phyloP scores from a whole-genome alignment of 441 rosid species.

The Syzygium malaccense region DNA sequence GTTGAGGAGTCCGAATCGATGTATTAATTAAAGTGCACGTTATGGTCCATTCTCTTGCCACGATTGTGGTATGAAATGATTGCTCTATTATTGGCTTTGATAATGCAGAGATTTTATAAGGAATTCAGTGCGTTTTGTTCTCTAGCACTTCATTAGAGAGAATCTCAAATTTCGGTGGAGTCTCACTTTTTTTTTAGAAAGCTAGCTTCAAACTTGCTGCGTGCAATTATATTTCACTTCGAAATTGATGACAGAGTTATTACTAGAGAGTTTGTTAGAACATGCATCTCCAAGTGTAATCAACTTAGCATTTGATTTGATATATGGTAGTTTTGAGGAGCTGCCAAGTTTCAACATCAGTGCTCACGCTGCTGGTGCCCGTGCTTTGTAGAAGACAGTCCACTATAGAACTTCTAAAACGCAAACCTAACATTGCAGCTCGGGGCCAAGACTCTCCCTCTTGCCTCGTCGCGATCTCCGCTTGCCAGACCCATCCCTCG shows the following conservation, averaged over 20 bases:
- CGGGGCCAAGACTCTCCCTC: slow-evolving; percentile 20
- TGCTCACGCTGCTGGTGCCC: not conserved
- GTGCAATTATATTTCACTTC: not conserved
- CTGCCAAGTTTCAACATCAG: not conserved
- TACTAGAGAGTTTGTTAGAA: not conserved
- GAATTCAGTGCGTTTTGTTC: too few species aligned
- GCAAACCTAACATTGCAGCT: slow-evolving; percentile 27
- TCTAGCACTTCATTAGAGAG: too few species aligned
- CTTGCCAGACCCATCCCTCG: not conserved
- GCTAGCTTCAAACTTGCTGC: too few species aligned
- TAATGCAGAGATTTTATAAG: too few species aligned
- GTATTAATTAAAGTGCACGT: too few species aligned
- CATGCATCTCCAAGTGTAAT: not conserved
- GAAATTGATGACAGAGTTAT: too few species aligned
- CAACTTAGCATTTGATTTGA: not conserved
- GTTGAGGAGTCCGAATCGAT: too few species aligned
- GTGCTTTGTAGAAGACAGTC: not conserved
- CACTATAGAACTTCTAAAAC: not conserved
- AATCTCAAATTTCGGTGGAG: too few species aligned
- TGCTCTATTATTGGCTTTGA: too few species aligned
- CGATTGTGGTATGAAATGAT: too few species aligned
- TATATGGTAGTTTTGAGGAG: not conserved
- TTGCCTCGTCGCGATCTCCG: not conserved
- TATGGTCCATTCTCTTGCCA: too few species aligned
- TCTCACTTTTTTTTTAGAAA: too few species aligned